Conservation (phyloP, 2,329 filamentous ascomycete genomes). For the Ciborinia camelliae region DNA sequence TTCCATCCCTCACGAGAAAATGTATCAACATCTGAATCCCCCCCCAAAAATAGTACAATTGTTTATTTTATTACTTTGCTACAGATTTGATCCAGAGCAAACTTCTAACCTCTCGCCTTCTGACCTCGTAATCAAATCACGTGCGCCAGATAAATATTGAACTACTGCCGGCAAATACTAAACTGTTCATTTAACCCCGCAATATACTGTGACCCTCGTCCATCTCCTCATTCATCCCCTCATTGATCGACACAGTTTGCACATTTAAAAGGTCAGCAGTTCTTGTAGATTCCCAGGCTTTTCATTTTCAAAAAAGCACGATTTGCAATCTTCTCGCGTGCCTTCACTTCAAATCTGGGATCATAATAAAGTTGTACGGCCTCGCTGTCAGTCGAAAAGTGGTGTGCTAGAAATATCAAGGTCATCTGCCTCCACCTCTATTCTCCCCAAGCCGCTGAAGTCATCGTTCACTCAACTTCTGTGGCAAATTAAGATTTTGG, state of each 20-base stretch:
- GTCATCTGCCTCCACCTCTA: constrained; percentile 4
- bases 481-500: background rate
- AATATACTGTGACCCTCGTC: background rate
- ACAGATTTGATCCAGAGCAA: background rate
- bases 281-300: background rate
- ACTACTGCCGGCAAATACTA: constrained; percentile 10
- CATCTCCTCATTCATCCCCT: constrained; percentile 12
- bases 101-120: background rate
- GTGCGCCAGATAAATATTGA: background rate
- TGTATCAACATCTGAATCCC: background rate
- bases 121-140: background rate
- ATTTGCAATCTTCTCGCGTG: background rate
- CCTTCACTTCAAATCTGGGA: background rate
- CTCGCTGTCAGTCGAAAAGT: constrained; percentile 2
- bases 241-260: constrained; percentile 9
- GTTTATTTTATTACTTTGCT: background rate
- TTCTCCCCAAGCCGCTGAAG: background rate
- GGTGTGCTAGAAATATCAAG: constrained; percentile 4
- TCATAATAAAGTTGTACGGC: background rate
- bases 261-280: background rate
- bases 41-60: background rate
- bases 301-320: background rate
- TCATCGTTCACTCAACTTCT: background rate
- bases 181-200: background rate
- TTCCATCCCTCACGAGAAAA: background rate